Conservation (phyloP, 352 stramenopile species). For the Albugo laibachii region DNA sequence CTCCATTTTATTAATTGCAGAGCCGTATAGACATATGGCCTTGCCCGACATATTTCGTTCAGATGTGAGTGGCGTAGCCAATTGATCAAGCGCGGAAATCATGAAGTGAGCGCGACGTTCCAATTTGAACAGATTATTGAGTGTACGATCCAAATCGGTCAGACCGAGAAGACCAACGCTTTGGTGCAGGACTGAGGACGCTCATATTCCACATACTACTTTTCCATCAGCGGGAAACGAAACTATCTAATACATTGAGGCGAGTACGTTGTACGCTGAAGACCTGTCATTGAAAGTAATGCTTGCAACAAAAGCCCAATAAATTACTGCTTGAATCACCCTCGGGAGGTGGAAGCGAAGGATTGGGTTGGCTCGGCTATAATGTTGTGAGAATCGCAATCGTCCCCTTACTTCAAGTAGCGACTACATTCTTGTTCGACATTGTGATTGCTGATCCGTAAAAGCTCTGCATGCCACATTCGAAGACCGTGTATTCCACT, state of each 20-base stretch:
- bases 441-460: constrained; percentile 89
- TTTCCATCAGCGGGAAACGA: constrained; percentile 55
- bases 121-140: constrained; percentile 91
- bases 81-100: constrained; percentile 79
- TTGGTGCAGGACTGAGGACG: constrained; percentile 79
- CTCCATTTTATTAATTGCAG: constrained; percentile 83
- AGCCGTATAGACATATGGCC: constrained; percentile 69
- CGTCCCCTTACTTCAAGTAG: constrained; percentile 88
- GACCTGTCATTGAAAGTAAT: constrained; percentile 85
- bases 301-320: constrained; percentile 85
- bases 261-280: constrained; percentile 80
- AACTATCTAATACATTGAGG: constrained; percentile 87
- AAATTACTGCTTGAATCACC: constrained; percentile 82
- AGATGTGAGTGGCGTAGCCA: constrained; percentile 57
- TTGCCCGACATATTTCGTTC: constrained; percentile 81
- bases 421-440: constrained; percentile 91
- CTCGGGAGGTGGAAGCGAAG: constrained; percentile 72
- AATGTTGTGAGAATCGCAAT: constrained; percentile 78
- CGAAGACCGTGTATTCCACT: constrained; percentile 86
- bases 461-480: constrained; percentile 91
- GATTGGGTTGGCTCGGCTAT: constrained; percentile 84
- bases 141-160: constrained; percentile 77
- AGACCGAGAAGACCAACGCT: constrained; percentile 83
- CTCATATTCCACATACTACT: constrained; percentile 79
- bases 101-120: constrained; percentile 70